Evolutionary conservation across 2,329 filamentous ascomycete species (phyloP).

Genomic region (Allantophomopsis lycopodina): DNA sequence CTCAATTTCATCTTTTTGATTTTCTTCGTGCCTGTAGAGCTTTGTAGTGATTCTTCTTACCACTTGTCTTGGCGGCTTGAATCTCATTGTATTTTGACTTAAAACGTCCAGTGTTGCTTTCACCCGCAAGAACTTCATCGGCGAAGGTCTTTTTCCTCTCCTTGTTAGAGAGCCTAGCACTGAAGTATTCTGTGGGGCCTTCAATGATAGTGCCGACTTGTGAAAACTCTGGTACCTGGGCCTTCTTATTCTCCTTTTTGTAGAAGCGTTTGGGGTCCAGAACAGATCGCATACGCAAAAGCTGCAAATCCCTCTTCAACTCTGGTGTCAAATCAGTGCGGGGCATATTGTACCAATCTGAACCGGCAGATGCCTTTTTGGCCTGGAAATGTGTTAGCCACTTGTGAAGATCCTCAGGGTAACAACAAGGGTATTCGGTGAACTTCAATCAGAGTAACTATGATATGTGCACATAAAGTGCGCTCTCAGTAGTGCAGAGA

Average conservation of each 20-base stretch:
- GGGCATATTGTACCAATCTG: conserved; percentile 79
- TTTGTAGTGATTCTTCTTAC: conserved; percentile 84
- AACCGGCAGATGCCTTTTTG: conserved; percentile 53
- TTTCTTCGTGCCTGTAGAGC: conserved; percentile 48
- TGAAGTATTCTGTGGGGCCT: conserved; percentile 80
- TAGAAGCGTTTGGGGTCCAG: conserved; percentile 84
- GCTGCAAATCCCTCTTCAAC: conserved; percentile 77
- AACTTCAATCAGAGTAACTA: conserved; percentile 51
- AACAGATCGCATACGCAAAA: conserved; percentile 78
- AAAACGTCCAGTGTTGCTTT: conserved; percentile 57
- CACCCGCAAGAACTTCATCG: conserved; percentile 64
- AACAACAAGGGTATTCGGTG: too few species aligned
- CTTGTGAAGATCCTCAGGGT: not conserved
- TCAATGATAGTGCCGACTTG: conserved; percentile 83
- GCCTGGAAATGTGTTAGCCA: conserved; percentile 13
- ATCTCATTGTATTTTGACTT: conserved; percentile 80
- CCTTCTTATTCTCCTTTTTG: conserved; percentile 69
- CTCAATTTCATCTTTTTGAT: not conserved
- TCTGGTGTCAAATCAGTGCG: conserved; percentile 73
- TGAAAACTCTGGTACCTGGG: conserved; percentile 62
- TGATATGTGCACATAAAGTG: conserved; percentile 30
- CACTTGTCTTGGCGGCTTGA: conserved; percentile 68
- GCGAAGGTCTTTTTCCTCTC: conserved; percentile 79
- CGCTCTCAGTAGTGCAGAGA: conserved; percentile 55
- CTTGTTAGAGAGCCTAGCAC: conserved; percentile 67